Percentiles rank a stretch among this genome's conserved stretches.
Evolutionary conservation across 495 filamentous ascomycete genomes (phyloP).

Genomic region (Parachaetomium inaequale): DNA sequence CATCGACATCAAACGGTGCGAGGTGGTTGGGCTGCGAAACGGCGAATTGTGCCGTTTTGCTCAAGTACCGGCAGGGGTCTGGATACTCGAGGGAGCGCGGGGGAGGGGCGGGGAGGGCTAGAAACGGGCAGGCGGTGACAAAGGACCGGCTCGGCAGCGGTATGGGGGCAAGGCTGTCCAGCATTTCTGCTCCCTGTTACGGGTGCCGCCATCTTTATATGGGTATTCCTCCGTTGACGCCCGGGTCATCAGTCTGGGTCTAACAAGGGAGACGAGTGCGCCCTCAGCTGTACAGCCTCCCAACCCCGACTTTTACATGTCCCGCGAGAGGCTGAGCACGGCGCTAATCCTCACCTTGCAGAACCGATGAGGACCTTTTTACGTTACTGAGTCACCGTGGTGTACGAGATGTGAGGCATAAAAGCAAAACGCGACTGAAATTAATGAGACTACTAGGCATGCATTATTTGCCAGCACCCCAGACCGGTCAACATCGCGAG

Average conservation of each 20-base stretch:
- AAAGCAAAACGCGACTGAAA: slow-evolving; percentile 23
- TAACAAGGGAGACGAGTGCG: neutral
- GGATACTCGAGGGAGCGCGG: neutral
- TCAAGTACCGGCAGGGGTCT: neutral
- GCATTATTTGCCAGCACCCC: slow-evolving; percentile 16
- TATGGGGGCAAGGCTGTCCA: neutral
- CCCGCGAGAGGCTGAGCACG: slow-evolving; percentile 21
- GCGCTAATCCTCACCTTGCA: neutral
- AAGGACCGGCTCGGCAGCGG: neutral
- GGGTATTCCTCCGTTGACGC: neutral
- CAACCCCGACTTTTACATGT: slow-evolving; percentile 21
- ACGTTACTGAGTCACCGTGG: neutral
- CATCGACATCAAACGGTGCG: neutral
- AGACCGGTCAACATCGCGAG: slow-evolving; percentile 15
- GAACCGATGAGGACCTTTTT: neutral
- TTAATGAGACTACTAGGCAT: slow-evolving; percentile 30
- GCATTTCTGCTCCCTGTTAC: neutral
- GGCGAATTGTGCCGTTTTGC: neutral
- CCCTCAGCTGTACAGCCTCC: slow-evolving; percentile 19
- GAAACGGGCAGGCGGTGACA: neutral
- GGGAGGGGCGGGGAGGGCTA: neutral
- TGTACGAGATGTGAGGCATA: neutral
- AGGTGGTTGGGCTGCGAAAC: slow-evolving; percentile 5
- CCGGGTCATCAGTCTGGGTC: neutral
- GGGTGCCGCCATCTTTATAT: neutral